These are phyloP conservation scores for Fraxinus cuspidata DNA, from an alignment of 257 asterid genomes.

Conservation along the genomic window DNA sequence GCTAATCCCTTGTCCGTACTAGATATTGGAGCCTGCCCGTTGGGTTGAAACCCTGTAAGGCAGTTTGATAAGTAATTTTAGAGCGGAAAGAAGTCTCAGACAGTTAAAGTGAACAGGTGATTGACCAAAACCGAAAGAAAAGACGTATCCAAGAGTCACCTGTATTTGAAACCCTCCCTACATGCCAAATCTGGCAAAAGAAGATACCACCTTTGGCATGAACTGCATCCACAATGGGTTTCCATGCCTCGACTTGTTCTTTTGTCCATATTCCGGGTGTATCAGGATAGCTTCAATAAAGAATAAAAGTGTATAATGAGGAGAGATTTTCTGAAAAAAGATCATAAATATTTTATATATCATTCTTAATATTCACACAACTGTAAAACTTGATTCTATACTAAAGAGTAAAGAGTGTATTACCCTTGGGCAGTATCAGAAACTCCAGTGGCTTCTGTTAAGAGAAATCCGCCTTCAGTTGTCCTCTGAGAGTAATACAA, in stretches of 20 bases:
- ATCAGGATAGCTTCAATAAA: slow-evolving; percentile 9
- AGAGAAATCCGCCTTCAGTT: slow-evolving; percentile 49
- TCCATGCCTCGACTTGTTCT: slow-evolving; percentile 54
- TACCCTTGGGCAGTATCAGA: slow-evolving; percentile 69
- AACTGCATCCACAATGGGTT: slow-evolving; percentile 54
- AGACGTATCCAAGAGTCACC: slow-evolving; percentile 24
- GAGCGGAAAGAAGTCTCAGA: neutral
- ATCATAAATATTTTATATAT: neutral
- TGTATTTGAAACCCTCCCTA: slow-evolving; percentile 44
- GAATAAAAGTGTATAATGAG: neutral
- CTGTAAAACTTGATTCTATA: neutral
- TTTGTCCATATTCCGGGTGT: slow-evolving; percentile 56
- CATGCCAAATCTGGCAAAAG: slow-evolving; percentile 59
- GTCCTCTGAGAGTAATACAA: slow-evolving; percentile 71
- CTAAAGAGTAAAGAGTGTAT: neutral
- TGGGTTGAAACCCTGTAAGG: slow-evolving; percentile 60
- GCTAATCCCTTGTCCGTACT: slow-evolving; percentile 50
- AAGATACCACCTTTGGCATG: slow-evolving; percentile 51
- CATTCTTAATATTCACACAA: neutral
- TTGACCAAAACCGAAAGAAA: neutral
- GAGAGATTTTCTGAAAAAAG: neutral
- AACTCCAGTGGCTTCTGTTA: slow-evolving; percentile 62
- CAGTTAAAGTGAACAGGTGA: neutral
- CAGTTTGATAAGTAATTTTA: neutral
- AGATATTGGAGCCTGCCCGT: slow-evolving; percentile 72